Conservation (phyloP, 257 asterid species). For the Sherardia arvensis region DNA sequence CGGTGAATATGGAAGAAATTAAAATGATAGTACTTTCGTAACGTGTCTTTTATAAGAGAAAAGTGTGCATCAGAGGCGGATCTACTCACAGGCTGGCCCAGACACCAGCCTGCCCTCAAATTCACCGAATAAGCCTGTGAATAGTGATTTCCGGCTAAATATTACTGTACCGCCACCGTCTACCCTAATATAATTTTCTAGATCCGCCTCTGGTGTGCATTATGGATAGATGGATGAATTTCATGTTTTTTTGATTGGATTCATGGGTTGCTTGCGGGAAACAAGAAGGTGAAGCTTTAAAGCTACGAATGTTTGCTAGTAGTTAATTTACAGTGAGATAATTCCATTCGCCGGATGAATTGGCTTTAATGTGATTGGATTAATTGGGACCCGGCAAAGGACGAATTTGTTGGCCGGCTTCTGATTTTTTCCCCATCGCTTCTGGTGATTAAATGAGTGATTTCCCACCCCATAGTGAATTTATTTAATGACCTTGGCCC, state of each 20-base stretch:
- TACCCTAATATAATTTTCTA: no score
- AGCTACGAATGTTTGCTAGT: conserved; percentile 12
- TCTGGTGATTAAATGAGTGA: neutral
- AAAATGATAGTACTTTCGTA: no score
- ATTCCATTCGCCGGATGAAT: neutral
- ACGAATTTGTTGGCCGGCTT: conserved; percentile 8
- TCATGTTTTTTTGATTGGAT: no score
- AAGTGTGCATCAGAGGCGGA: no score
- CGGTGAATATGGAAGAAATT: no score
- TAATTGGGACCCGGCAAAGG: conserved; percentile 1
- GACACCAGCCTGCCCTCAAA: no score
- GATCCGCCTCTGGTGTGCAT: no score
- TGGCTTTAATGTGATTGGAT: conserved; percentile 8
- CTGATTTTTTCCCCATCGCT: neutral
- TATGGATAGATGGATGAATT: neutral
- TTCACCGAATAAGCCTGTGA: no score
- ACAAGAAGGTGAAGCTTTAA: conserved; percentile 8
- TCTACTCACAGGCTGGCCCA: no score
- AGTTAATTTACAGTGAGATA: neutral
- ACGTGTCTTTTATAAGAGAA: no score
- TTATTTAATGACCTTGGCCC: conserved; percentile 5
- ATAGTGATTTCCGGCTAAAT: no score
- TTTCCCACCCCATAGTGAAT: conserved; percentile 1
- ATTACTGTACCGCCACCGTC: no score
- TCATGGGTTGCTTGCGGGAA: neutral